Evolutionary conservation across 1,139 yeast species (phyloP), one percentile per base, ranked within the genome.

Genomic region (Nematodospora anomalae): DNA sequence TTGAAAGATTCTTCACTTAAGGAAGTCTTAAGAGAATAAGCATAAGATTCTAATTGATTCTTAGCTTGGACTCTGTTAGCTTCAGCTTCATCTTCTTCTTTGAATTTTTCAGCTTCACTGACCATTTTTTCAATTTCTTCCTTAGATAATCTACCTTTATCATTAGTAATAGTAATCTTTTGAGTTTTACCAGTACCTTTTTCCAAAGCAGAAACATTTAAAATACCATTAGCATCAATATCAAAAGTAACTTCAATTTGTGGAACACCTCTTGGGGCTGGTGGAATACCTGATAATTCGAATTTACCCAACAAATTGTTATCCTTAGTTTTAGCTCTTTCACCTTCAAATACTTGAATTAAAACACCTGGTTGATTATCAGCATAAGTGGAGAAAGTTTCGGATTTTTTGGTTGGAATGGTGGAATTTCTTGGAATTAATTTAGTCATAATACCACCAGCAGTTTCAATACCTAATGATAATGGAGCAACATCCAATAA

Each of bases 191-290:
- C 96, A 47, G 97, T 90, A 62, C 96, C 97, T 77, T 90, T 90
- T 67, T 90, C 97, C 45, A 84, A 73, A 44, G 97, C 97, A 48
- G 89, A 76, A 45, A 90, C 97, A 69, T 87, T 90, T 70, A 89
- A 76, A 64, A 89, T 89, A 72, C 97, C 97, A 62, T 88, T 88
- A 49, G 96, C 96, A 64, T 89, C 97, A 56, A 89, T 74, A 56
- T 88, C 95, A 60, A 89, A 89, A 45, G 96, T 88, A 52, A 90
- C 96, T 74, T 89, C 97, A 57, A 89, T 87, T 74, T 89, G 96
- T 57, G 97, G 96, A 48, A 83, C 88, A 72, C 97, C 97, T 74
- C 96, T 87, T 71, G 96, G 97, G 41, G 97, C 95, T 50, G 97
- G 95, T 60, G 97, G 97, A 52, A 90, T 90, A 63, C 96, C 96